These are phyloP conservation scores for Atkinsonella hypoxylon DNA, from an alignment of 2,329 filamentous ascomycete species.

Conservation along the genomic window DNA sequence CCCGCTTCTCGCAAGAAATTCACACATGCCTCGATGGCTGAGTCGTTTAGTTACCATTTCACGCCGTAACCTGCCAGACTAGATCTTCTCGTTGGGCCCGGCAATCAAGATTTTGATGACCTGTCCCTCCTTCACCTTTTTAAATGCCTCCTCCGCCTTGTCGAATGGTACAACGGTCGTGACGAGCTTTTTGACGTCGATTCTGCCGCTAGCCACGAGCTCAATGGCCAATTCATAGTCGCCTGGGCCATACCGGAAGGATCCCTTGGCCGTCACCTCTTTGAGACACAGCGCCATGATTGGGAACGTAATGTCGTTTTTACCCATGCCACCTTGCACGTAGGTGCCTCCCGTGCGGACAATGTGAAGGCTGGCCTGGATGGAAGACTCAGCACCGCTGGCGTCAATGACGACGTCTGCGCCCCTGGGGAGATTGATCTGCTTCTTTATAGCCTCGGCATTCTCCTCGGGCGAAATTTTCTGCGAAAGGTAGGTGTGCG, in stretches of 20 bases:
- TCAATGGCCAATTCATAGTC: slow-evolving; percentile 80
- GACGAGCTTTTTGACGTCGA: slow-evolving; percentile 75
- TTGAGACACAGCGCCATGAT: slow-evolving; percentile 85
- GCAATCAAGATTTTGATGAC: slow-evolving; percentile 59
- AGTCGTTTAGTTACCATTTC: neutral
- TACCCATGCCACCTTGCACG: slow-evolving; percentile 85
- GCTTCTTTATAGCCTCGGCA: slow-evolving; percentile 52
- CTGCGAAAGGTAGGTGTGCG: slow-evolving; percentile 55
- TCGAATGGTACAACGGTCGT: slow-evolving; percentile 66
- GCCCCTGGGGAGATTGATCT: slow-evolving; percentile 51
- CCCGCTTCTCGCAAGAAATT: neutral
- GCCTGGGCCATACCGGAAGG: slow-evolving; percentile 78
- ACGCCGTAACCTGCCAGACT: neutral
- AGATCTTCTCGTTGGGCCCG: slow-evolving; percentile 46
- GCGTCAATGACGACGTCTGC: slow-evolving; percentile 75
- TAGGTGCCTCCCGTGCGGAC: slow-evolving; percentile 63
- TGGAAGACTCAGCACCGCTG: slow-evolving; percentile 64
- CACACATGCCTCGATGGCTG: neutral
- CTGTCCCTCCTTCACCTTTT: slow-evolving; percentile 74
- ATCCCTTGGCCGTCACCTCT: slow-evolving; percentile 76
- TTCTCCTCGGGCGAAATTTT: slow-evolving; percentile 58
- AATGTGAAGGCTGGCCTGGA: slow-evolving; percentile 62
- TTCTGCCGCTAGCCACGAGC: slow-evolving; percentile 58
- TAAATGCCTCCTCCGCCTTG: slow-evolving; percentile 76
- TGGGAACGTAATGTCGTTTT: slow-evolving; percentile 75